These are phyloP conservation scores for Sugiyamaella boreocaroliniensis DNA, from an alignment of 805 yeast species.

Conservation along the genomic window DNA sequence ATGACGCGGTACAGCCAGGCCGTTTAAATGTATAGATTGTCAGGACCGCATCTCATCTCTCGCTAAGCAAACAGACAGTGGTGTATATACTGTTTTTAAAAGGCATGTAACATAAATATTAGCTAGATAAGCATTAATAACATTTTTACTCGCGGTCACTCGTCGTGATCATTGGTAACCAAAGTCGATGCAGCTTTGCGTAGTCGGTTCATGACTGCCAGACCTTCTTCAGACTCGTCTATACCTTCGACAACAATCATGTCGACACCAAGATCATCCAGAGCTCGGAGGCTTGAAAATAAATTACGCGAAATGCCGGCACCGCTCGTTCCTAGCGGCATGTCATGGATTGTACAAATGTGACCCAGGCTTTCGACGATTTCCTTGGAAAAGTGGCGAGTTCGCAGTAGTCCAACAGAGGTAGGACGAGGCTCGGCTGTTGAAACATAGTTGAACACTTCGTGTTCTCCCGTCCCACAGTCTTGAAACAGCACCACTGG, in stretches of 20 bases:
- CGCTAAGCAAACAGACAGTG: neutral
- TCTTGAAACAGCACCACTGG: slow-evolving; percentile 61
- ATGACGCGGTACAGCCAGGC: slow-evolving; percentile 18
- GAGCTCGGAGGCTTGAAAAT: slow-evolving; percentile 64
- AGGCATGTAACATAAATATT: slow-evolving; percentile 1
- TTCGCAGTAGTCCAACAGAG: slow-evolving; percentile 15
- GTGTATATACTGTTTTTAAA: neutral
- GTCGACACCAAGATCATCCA: slow-evolving; percentile 62
- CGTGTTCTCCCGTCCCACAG: slow-evolving; percentile 37
- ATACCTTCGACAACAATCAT: slow-evolving; percentile 80
- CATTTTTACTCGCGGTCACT: neutral
- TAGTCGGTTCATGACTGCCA: slow-evolving; percentile 91
- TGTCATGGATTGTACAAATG: neutral
- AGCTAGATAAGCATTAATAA: neutral
- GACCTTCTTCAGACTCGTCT: slow-evolving; percentile 67
- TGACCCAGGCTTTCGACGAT: slow-evolving; percentile 6
- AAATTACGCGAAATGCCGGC: slow-evolving; percentile 66
- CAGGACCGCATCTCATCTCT: too few relatives aligned
- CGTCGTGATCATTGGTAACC: slow-evolving; percentile 17
- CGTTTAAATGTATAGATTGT: slow-evolving; percentile 13
- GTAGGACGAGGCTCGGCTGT: neutral
- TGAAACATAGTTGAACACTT: slow-evolving; percentile 10
- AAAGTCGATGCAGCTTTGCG: slow-evolving; percentile 70
- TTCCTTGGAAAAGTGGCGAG: slow-evolving; percentile 9
- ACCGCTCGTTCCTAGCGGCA: slow-evolving; percentile 42